These are phyloP conservation scores for Xylaria grammica DNA, from an alignment of 495 filamentous ascomycete genomes.

Conservation along the genomic window DNA sequence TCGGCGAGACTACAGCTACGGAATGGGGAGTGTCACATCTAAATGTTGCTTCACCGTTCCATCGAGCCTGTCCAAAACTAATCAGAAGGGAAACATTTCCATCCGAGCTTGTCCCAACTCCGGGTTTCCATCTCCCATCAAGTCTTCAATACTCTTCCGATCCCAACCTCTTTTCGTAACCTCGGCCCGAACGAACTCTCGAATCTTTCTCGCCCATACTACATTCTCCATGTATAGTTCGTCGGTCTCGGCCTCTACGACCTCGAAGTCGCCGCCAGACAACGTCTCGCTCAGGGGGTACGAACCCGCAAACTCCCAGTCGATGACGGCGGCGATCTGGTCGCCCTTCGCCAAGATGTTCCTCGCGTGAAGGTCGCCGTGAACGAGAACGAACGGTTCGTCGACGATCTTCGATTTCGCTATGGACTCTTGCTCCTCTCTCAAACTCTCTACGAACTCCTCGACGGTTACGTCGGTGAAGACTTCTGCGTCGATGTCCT, in stretches of 20 bases:
- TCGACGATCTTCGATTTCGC: not conserved
- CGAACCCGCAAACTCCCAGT: conserved; percentile 14
- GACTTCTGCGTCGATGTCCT: not conserved
- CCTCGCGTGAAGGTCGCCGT: not conserved
- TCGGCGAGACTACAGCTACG: too few species aligned
- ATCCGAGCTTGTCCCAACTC: not conserved
- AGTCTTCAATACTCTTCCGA: not conserved
- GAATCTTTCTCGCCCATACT: not conserved
- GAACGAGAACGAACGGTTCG: conserved; percentile 4
- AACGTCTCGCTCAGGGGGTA: conserved; percentile 5
- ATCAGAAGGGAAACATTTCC: conserved; percentile 10
- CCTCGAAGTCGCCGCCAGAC: not conserved
- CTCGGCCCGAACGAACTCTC: not conserved
- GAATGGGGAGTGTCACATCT: too few species aligned
- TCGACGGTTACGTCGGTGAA: not conserved
- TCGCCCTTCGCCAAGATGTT: conserved; percentile 6
- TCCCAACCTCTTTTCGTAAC: conserved; percentile 4
- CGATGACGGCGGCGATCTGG: not conserved
- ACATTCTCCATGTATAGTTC: not conserved
- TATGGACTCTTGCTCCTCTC: not conserved
- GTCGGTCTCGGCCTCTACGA: not conserved
- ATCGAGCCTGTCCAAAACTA: too few species aligned
- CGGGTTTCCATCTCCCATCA: not conserved
- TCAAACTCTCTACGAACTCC: not conserved
- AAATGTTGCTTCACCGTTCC: too few species aligned